Conservation (phyloP, 2,329 filamentous ascomycete species). For the Claviceps paspali region DNA sequence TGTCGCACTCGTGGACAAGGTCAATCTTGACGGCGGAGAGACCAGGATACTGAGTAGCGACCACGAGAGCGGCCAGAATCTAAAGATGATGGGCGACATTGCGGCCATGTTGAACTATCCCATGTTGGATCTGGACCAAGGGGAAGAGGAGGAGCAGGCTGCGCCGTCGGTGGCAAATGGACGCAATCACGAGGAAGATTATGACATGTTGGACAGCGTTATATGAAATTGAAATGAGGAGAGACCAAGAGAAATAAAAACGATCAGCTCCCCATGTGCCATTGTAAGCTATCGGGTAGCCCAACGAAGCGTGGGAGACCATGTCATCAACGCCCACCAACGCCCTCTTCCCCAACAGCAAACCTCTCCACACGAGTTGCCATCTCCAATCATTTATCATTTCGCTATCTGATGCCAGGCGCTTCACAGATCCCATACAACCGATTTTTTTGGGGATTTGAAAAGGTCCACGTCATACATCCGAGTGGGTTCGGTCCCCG, state of each 20-base stretch:
- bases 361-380: too few species aligned
- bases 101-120: constrained; percentile 87
- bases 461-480: too few species aligned
- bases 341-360: too few species aligned
- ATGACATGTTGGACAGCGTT: constrained; percentile 18
- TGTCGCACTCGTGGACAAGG: constrained; percentile 73
- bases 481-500: too few species aligned
- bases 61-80: constrained; percentile 78
- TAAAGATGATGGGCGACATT: constrained; percentile 74
- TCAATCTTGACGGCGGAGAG: constrained; percentile 76
- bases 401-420: too few species aligned
- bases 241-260: constrained; percentile 3
- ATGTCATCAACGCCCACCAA: too few species aligned
- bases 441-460: too few species aligned
- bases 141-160: constrained; percentile 30
- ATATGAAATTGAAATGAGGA: constrained; percentile 11
- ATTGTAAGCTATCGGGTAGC: too few species aligned
- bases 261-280: too few species aligned
- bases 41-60: constrained; percentile 80
- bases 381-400: too few species aligned
- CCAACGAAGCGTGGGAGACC: too few species aligned
- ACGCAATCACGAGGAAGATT: constrained; percentile 14
- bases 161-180: constrained; percentile 4
- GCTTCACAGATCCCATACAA: too few species aligned
- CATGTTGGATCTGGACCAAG: constrained; percentile 64